These are phyloP conservation scores for Solanum clarkiae DNA, from an alignment of 257 asterid species.

Conservation along the genomic window DNA sequence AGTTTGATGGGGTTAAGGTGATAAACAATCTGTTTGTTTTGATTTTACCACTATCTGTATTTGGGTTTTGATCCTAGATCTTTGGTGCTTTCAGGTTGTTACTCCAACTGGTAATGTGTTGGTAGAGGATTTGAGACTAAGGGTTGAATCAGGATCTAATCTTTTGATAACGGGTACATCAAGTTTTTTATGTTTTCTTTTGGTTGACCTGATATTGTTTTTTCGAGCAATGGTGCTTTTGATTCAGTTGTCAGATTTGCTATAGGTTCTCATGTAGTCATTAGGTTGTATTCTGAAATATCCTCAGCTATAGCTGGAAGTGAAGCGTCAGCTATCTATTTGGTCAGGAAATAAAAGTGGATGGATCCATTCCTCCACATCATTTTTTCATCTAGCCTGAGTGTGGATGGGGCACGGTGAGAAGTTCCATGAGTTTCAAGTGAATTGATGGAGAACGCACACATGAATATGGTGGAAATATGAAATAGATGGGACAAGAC, in stretches of 20 bases:
- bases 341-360: not conserved
- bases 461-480: not conserved
- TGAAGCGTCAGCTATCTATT: not conserved
- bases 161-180: constrained; percentile 87
- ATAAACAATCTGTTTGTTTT: not conserved
- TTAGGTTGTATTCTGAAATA: not conserved
- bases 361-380: not conserved
- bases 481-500: not conserved
- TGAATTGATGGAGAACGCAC: not conserved
- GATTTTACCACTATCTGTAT: constrained; percentile 3
- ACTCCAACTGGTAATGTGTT: constrained; percentile 94
- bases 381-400: not conserved
- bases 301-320: not conserved
- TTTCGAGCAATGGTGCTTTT: not conserved
- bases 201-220: not conserved
- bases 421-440: not conserved
- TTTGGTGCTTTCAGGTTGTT: constrained; percentile 58
- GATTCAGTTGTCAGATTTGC: not conserved
- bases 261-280: not conserved
- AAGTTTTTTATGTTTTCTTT: constrained; percentile 1
- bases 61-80: constrained; percentile 16
- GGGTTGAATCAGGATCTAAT: constrained; percentile 96
- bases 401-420: not conserved
- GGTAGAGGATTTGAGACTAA: constrained; percentile 76
- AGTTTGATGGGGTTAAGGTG: constrained; percentile 92